These are phyloP conservation scores for Calocybe gambosa DNA, from an alignment of 1,284 basidiomycete genomes.

Conservation along the genomic window DNA sequence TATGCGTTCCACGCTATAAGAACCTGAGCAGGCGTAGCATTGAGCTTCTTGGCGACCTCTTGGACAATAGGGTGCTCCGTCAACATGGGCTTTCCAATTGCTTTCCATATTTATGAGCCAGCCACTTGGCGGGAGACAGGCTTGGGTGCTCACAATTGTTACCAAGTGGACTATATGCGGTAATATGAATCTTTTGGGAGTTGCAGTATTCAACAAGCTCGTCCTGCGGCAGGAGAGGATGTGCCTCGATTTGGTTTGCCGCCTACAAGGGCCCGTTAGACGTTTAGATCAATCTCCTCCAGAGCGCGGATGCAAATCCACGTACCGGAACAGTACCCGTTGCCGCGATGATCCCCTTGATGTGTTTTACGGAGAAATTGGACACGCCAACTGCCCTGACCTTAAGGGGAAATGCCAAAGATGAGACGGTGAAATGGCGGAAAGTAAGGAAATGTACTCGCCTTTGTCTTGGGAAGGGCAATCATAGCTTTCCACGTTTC, in stretches of 20 bases:
- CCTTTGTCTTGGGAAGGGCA: conserved; percentile 43
- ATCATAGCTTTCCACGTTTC: conserved; percentile 86
- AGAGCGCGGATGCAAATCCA: not conserved
- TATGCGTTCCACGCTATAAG: conserved; percentile 65
- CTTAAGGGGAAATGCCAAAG: conserved; percentile 20
- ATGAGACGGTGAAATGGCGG: not conserved
- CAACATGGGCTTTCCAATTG: conserved; percentile 50
- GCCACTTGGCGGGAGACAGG: not conserved
- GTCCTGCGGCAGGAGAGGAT: conserved; percentile 72
- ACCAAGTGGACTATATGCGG: conserved; percentile 83
- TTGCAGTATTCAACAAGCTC: conserved; percentile 67
- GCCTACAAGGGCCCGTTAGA: conserved; percentile 29
- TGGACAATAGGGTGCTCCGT: conserved; percentile 60
- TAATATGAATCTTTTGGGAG: conserved; percentile 71
- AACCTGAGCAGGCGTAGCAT: conserved; percentile 61
- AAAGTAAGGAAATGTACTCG: conserved; percentile 16
- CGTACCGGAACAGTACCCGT: conserved; percentile 70
- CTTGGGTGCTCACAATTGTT: conserved; percentile 51
- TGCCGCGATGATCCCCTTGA: conserved; percentile 66
- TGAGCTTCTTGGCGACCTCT: conserved; percentile 52
- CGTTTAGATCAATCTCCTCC: not conserved
- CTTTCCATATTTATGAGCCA: conserved; percentile 25
- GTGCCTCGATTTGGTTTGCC: conserved; percentile 81
- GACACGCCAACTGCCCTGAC: conserved; percentile 69
- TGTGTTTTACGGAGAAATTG: conserved; percentile 68